Evolutionary conservation across 108 stramenopile species (phyloP).

Genomic region (Skeletonema costatum): DNA sequence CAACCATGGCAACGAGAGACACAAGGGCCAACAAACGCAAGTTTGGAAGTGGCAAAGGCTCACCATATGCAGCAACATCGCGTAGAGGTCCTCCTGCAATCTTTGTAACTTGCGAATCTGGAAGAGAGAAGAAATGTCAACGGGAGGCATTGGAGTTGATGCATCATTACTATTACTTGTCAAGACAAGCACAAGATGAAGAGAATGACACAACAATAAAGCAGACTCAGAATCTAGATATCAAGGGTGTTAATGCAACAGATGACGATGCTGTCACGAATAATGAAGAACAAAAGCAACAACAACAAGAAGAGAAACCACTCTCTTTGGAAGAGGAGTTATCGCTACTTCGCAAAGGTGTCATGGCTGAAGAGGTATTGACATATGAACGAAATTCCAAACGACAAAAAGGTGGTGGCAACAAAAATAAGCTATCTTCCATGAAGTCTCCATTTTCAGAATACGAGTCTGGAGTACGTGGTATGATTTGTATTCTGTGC

Average conservation of each 20-base stretch:
- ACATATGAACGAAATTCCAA: conserved; percentile 25
- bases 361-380: conserved; percentile 45
- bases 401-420: conserved; percentile 7
- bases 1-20: neutral
- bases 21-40: neutral
- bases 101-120: conserved; percentile 73
- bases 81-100: conserved; percentile 71
- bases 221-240: neutral
- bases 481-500: conserved; percentile 69
- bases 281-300: conserved; percentile 6
- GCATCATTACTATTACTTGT: conserved; percentile 58
- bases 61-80: conserved; percentile 23
- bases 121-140: conserved; percentile 69
- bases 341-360: conserved; percentile 55
- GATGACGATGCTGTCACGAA: neutral
- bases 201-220: conserved; percentile 1
- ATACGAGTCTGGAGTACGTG: conserved; percentile 70
- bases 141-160: conserved; percentile 81
- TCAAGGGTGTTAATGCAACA: neutral
- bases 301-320: conserved; percentile 8
- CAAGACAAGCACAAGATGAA: neutral
- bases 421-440: neutral
- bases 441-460: conserved; percentile 59
- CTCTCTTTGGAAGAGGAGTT: conserved; percentile 82
- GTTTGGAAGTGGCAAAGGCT: neutral